Conservation (phyloP, 2,329 filamentous ascomycete genomes). For the Mariannaea sp. region DNA sequence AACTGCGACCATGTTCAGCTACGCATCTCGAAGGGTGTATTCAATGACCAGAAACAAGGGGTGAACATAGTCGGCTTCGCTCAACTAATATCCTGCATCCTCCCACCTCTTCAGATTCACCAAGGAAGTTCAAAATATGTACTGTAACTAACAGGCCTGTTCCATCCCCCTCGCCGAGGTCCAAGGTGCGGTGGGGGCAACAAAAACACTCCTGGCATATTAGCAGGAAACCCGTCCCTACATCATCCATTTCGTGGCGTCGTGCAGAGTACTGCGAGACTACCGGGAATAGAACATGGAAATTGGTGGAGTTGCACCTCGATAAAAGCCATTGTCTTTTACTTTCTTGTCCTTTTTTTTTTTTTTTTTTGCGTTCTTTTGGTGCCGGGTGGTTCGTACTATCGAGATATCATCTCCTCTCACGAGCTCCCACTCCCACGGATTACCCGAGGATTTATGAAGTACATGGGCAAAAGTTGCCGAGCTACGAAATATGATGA, state of each 20-base stretch:
- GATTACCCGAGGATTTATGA: too few relatives aligned
- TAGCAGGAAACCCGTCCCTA: slow-evolving; percentile 14
- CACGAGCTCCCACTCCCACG: not conserved
- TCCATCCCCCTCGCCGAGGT: slow-evolving; percentile 27
- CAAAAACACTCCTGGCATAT: not conserved
- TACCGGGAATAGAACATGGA: not conserved
- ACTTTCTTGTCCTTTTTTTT: too few relatives aligned
- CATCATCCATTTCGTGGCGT: not conserved
- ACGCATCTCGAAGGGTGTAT: slow-evolving; percentile 9
- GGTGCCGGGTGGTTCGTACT: too few relatives aligned
- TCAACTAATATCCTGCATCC: slow-evolving; percentile 32
- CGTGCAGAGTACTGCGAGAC: not conserved
- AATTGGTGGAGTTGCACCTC: not conserved
- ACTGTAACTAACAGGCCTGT: not conserved
- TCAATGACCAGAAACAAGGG: slow-evolving; percentile 3
- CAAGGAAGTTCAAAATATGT: not conserved
- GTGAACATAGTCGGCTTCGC: slow-evolving; percentile 30
- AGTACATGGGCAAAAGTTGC: too few relatives aligned
- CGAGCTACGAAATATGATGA: too few relatives aligned
- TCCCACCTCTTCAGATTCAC: slow-evolving; percentile 19
- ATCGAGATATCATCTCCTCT: not conserved
- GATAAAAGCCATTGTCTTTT: too few relatives aligned
- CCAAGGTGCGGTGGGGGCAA: slow-evolving; percentile 16
- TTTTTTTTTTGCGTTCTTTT: too few relatives aligned
- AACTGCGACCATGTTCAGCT: not conserved